Evolutionary conservation across 2,329 filamentous ascomycete genomes (phyloP), one percentile per base, ranked within the genome.

Genomic region (Verticillium nubilum): DNA sequence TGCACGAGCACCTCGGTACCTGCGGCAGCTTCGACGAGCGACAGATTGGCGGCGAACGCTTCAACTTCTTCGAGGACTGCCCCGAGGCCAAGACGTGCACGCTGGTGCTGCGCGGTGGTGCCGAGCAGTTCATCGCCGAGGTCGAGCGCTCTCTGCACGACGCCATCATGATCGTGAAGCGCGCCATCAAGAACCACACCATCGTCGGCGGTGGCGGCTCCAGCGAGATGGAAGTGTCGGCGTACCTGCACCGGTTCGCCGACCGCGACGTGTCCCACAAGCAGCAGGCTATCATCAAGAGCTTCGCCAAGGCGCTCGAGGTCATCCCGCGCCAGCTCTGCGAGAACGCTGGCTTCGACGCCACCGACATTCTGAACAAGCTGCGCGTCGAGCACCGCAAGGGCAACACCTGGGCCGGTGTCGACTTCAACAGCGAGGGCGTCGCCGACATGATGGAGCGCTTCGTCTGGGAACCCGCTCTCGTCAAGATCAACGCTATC

Each of bases 81-180:
- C 91, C 94, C 29, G 88, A 88, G 70, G 94, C 95, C 65, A 97
- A 96, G 84, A 98, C 95, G 1, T 99, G 95, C 83, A 99, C 95
- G 10, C 82, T 99, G 23, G 87, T 99, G 47, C 88, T 99, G 64
- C 91, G 95, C 71, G 95, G 95, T 70, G 95, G 95, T 65, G 95
- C 95, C 35, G 95, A 99, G 80, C 95, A 99, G 75, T 99, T 99
- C 79, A 99, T 99, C 69, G 95, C 95, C 60, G 95, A 99, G 76
- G 95, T 97, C 1, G 95, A 99, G 81, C 91, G 95, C 65, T 97
- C 92, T 72, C 85, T 99, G 66, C 95, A 99, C 81, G 95, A 99
- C 71, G 95, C 95, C 68, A 98, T 99, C 77, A 99, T 99, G 95
- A 97, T 99, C 70, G 95, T 99, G 72, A 98, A 98, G 86, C 92